These are phyloP conservation scores for Solanum hybrid DNA, from an alignment of 305 asterid genomes.

Conservation along the genomic window DNA sequence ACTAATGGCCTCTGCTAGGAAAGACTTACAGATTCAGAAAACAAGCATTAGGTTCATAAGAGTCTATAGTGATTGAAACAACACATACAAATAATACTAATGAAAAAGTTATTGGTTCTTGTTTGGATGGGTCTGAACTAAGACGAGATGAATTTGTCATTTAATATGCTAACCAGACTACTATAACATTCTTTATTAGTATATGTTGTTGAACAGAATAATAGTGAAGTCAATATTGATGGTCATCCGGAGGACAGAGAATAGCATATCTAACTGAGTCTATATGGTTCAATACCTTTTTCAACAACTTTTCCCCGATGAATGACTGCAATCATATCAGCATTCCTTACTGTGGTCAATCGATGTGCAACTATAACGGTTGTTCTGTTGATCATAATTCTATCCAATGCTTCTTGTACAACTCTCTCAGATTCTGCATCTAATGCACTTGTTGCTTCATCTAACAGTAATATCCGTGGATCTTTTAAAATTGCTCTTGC, in stretches of 20 bases:
- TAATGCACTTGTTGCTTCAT: slow-evolving; percentile 90
- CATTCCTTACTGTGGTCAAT: slow-evolving; percentile 73
- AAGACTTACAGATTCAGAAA: neutral
- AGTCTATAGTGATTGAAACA: neutral
- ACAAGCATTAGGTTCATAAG: neutral
- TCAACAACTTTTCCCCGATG: slow-evolving; percentile 72
- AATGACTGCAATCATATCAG: slow-evolving; percentile 68
- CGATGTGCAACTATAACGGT: slow-evolving; percentile 88
- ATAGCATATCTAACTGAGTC: neutral
- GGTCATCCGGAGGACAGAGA: neutral
- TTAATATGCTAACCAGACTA: neutral
- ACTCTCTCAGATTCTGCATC: slow-evolving; percentile 91
- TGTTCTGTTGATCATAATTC: slow-evolving; percentile 70
- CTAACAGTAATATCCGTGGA: slow-evolving; percentile 71
- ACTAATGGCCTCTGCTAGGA: neutral
- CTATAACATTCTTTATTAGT: neutral
- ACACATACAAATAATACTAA: neutral
- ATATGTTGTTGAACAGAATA: neutral
- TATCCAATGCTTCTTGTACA: slow-evolving; percentile 82
- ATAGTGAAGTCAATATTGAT: neutral
- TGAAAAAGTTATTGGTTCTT: neutral
- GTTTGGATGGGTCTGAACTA: neutral
- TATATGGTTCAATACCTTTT: slow-evolving; percentile 33
- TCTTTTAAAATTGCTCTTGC: slow-evolving; percentile 86
- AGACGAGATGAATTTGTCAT: neutral